These are phyloP conservation scores for Globisporangium heterothallicum DNA, from an alignment of 352 stramenopile genomes.

Conservation along the genomic window DNA sequence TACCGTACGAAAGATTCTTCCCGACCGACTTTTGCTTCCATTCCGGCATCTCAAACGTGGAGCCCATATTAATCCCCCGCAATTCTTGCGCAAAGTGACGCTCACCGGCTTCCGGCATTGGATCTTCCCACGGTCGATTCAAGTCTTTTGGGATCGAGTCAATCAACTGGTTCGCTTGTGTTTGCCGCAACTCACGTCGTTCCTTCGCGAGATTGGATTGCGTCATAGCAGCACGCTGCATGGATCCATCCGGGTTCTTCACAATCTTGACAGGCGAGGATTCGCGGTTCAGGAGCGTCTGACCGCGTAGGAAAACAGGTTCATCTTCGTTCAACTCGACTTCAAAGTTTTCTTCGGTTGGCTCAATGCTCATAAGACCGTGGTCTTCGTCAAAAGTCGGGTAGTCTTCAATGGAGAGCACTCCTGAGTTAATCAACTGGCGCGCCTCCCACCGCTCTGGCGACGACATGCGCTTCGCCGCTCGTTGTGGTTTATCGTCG, in stretches of 20 bases:
- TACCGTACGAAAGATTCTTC: slow-evolving; percentile 96
- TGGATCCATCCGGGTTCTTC: slow-evolving; percentile 98
- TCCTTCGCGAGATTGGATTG: slow-evolving; percentile 97
- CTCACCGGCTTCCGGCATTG: slow-evolving; percentile 96
- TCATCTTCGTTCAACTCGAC: slow-evolving; percentile 97
- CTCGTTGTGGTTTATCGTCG: slow-evolving; percentile 64
- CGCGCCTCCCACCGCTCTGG: slow-evolving; percentile 96
- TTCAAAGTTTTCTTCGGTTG: slow-evolving; percentile 85
- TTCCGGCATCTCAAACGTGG: slow-evolving; percentile 90
- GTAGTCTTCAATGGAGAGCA: slow-evolving; percentile 97
- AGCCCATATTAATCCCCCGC: slow-evolving; percentile 87
- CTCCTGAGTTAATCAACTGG: slow-evolving; percentile 97
- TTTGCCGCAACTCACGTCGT: slow-evolving; percentile 94
- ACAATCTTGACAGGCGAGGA: slow-evolving; percentile 97
- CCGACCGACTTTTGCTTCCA: slow-evolving; percentile 98
- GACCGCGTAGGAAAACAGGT: slow-evolving; percentile 94
- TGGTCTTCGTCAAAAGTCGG: slow-evolving; percentile 96
- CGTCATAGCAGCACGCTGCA: slow-evolving; percentile 97
- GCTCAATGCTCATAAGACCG: slow-evolving; percentile 77
- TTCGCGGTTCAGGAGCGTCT: slow-evolving; percentile 89
- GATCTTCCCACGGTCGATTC: slow-evolving; percentile 98
- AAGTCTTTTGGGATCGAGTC: slow-evolving; percentile 98
- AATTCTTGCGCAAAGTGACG: slow-evolving; percentile 97
- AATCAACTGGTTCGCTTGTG: slow-evolving; percentile 96
- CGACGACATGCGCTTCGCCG: slow-evolving; percentile 90